Conservation (phyloP, 2,329 filamentous ascomycete species). For the Penicillium oxalicum region DNA sequence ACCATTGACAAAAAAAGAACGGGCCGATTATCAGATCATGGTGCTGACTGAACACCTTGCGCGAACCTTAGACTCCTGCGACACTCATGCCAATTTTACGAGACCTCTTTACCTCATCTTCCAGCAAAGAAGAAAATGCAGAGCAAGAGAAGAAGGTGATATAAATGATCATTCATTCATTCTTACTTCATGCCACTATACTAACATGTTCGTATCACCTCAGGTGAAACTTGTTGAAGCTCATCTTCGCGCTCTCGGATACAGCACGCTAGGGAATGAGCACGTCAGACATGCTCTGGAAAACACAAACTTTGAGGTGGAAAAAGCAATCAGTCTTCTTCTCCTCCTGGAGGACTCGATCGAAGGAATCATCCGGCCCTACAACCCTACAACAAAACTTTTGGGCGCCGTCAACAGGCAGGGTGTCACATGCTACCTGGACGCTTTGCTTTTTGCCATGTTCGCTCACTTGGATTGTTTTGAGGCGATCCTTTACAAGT, state of each 20-base stretch:
- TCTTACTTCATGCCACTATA: background rate
- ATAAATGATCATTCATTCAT: conserved; percentile 2
- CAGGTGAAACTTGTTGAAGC: conserved; percentile 51
- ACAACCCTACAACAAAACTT: conserved; percentile 65
- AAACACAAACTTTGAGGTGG: conserved; percentile 62
- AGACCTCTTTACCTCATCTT: conserved; percentile 29
- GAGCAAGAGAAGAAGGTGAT: conserved; percentile 33
- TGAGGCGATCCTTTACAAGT: conserved; percentile 81
- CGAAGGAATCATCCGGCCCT: conserved; percentile 69
- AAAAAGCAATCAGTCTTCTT: conserved; percentile 70
- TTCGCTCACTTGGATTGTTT: conserved; percentile 86
- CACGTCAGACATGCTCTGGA: conserved; percentile 59
- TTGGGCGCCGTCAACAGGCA: conserved; percentile 80
- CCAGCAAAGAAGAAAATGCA: conserved; percentile 15
- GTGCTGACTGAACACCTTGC: too few species aligned
- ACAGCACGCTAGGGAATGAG: conserved; percentile 51
- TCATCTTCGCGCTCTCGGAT: conserved; percentile 49
- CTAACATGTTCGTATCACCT: conserved; percentile 8
- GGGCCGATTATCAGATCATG: background rate
- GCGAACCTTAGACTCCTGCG: background rate
- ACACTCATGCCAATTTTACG: conserved; percentile 20
- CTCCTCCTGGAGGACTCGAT: conserved; percentile 74
- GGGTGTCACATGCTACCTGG: conserved; percentile 89
- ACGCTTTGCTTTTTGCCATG: conserved; percentile 90
- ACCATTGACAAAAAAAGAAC: background rate